Conservation (phyloP, 306 rosid genomes). For the Mimosa pudica region DNA sequence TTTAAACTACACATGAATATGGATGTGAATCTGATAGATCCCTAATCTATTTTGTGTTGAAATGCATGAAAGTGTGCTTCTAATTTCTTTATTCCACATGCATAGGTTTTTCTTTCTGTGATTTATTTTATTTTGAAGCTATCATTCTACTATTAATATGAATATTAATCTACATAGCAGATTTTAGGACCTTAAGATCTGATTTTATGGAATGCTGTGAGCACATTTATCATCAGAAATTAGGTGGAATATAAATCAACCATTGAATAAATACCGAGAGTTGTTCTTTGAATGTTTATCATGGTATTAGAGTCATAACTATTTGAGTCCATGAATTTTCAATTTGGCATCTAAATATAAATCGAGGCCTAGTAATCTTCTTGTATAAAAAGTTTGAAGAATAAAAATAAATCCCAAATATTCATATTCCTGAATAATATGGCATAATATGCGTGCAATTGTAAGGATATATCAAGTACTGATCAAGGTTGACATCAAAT, state of each 20-base stretch:
- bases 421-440: not conserved
- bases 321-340: too few species aligned
- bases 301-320: too few species aligned
- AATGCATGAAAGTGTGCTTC: not conserved
- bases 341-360: too few species aligned
- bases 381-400: not conserved
- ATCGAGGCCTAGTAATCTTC: not conserved
- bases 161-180: not conserved
- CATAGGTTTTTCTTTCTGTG: not conserved
- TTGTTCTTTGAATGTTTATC: too few species aligned
- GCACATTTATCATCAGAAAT: too few species aligned
- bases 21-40: not conserved
- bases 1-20: slow-evolving; percentile 15
- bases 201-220: too few species aligned
- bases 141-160: too few species aligned
- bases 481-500: too few species aligned
- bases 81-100: not conserved
- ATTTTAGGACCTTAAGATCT: too few species aligned
- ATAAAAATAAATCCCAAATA: not conserved
- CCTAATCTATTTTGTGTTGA: not conserved
- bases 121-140: not conserved
- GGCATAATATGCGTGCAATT: not conserved
- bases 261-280: too few species aligned
- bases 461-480: too few species aligned
- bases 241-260: too few species aligned